Conservation (phyloP, 768 basidiomycete species). For the Termitomyces sp. region DNA sequence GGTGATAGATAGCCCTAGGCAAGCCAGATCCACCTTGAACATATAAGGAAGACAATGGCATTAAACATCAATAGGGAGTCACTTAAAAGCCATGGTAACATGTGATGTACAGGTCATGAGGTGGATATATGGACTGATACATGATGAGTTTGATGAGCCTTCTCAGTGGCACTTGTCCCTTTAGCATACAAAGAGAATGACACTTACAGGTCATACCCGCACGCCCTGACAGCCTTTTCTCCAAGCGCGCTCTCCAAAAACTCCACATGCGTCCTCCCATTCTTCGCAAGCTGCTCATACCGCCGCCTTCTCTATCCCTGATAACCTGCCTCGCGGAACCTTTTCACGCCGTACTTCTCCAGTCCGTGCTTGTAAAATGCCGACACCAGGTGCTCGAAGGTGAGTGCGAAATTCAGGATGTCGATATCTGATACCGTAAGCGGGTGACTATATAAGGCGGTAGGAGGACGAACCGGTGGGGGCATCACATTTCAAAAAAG, state of each 20-base stretch:
- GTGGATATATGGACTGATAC: no score
- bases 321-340: slow-evolving; percentile 43
- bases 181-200: not conserved
- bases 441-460: not conserved
- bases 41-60: no score
- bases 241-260: slow-evolving; percentile 46
- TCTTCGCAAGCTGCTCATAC: slow-evolving; percentile 44
- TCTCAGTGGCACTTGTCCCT: not conserved
- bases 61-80: no score
- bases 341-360: slow-evolving; percentile 33
- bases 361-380: slow-evolving; percentile 42
- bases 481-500: not conserved
- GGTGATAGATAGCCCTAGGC: no score
- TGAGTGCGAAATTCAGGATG: slow-evolving; percentile 41
- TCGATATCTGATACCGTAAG: slow-evolving; percentile 11
- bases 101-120: no score
- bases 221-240: slow-evolving; percentile 40
- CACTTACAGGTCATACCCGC: slow-evolving; percentile 58
- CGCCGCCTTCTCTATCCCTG: slow-evolving; percentile 42
- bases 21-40: no score
- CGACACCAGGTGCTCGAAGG: slow-evolving; percentile 42
- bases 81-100: no score
- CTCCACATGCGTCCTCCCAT: slow-evolving; percentile 48
- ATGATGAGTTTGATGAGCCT: no score
- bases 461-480: not conserved